Evolutionary conservation across 2,329 filamentous ascomycete genomes (phyloP).

Genomic region (Immersiporthe knoxdaviesiana): DNA sequence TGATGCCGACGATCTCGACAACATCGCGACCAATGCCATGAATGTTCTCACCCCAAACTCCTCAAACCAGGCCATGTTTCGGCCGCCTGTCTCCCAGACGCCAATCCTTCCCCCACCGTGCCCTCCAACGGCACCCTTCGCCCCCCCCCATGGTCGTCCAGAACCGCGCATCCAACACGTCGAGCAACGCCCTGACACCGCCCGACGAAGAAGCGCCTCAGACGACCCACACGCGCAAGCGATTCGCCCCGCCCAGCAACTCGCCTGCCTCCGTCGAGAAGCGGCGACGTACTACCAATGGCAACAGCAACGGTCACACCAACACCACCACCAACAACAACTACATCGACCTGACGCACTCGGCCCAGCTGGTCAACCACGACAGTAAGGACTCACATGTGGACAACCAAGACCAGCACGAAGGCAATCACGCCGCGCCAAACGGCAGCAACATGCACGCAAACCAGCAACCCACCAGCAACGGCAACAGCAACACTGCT

Average conservation of each 20-base stretch:
- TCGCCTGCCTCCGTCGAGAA: constrained; percentile 36
- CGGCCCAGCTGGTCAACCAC: constrained; percentile 24
- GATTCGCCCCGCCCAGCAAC: constrained; percentile 36
- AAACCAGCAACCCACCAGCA: constrained; percentile 1
- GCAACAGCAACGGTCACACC: constrained; percentile 26
- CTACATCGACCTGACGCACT: constrained; percentile 30
- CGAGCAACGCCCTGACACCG: constrained; percentile 55
- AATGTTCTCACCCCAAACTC: constrained; percentile 42
- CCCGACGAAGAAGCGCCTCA: constrained; percentile 53
- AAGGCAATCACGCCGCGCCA: constrained; percentile 10
- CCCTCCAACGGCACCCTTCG: constrained; percentile 31
- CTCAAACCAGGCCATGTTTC: constrained; percentile 37
- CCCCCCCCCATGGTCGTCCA: constrained; percentile 43
- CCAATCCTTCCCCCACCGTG: constrained; percentile 32
- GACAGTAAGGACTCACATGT: constrained; percentile 17
- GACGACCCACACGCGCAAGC: constrained; percentile 46
- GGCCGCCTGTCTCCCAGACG: constrained; percentile 31
- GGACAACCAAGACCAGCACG: constrained; percentile 16
- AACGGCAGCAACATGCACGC: constrained; percentile 13
- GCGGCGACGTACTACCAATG: constrained; percentile 40
- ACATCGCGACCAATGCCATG: constrained; percentile 42
- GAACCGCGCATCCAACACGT: constrained; percentile 44
- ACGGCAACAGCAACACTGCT: constrained; percentile 12
- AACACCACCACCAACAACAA: constrained; percentile 26
- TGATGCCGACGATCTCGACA: constrained; percentile 48